Percentiles rank a stretch among this genome's conserved stretches.
phyloP scores from a whole-genome alignment of 2,329 filamentous ascomycete species.

The Microdochium paspali region DNA sequence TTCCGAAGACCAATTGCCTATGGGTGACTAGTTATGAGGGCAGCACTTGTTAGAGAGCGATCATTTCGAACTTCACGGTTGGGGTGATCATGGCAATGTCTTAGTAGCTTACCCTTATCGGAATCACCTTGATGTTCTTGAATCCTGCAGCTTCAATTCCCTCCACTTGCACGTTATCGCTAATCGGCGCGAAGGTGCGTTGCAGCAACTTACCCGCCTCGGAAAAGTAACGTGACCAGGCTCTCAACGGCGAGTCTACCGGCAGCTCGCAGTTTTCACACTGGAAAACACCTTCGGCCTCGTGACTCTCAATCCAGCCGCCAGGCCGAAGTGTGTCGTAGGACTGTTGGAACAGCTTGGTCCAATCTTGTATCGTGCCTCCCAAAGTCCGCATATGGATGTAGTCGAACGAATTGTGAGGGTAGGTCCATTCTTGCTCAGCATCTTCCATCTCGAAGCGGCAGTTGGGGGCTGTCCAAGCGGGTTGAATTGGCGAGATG shows the following conservation, averaged over 20 bases:
- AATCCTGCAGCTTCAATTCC: slow-evolving; percentile 20
- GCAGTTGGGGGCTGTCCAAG: slow-evolving; percentile 9
- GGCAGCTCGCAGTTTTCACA: slow-evolving; percentile 18
- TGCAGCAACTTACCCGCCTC: slow-evolving; percentile 22
- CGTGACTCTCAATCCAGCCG: slow-evolving; percentile 9
- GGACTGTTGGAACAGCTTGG: slow-evolving; percentile 7
- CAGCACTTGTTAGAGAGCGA: too few relatives aligned
- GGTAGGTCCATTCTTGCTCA: slow-evolving; percentile 8
- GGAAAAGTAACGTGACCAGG: slow-evolving; percentile 23
- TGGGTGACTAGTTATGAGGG: slow-evolving; percentile 16
- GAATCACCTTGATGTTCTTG: slow-evolving; percentile 11
- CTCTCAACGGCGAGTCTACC: slow-evolving; percentile 17
- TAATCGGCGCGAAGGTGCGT: slow-evolving; percentile 18
- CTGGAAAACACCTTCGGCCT: slow-evolving; percentile 9
- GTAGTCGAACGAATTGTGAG: slow-evolving; percentile 8
- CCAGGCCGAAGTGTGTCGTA: slow-evolving; percentile 6
- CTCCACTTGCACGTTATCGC: slow-evolving; percentile 18
- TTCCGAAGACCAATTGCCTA: slow-evolving; percentile 31
- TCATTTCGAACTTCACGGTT: too few relatives aligned
- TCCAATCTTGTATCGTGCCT: slow-evolving; percentile 11
- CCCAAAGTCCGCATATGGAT: slow-evolving; percentile 11
- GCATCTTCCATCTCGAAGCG: slow-evolving; percentile 12
- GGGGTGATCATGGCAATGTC: too few relatives aligned
- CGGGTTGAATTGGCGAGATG: slow-evolving; percentile 12
- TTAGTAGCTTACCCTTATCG: slow-evolving; percentile 10